phyloP scores from a whole-genome alignment of 495 filamentous ascomycete species.

The Cudoniella acicularis region DNA sequence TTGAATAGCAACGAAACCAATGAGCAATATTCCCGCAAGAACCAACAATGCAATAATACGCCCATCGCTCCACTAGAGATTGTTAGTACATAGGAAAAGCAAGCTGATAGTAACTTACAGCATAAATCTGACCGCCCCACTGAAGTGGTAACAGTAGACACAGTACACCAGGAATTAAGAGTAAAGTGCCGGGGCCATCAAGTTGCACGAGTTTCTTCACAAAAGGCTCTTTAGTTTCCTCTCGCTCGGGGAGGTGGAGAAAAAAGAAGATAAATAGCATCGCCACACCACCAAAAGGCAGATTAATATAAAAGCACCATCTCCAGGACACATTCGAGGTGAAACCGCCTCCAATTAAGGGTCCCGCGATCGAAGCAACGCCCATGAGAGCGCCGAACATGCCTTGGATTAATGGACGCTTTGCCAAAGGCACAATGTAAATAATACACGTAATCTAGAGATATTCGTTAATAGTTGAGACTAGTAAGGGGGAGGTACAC shows the following conservation, averaged over 20 bases:
- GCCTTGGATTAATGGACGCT: slow-evolving; percentile 39
- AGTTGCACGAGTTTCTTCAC: slow-evolving; percentile 15
- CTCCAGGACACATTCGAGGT: slow-evolving; percentile 44
- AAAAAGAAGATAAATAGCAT: slow-evolving; percentile 42
- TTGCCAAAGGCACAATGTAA: slow-evolving; percentile 45
- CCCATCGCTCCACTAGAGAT: slow-evolving; percentile 47
- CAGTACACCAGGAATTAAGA: slow-evolving; percentile 31
- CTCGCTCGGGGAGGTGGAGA: slow-evolving; percentile 41
- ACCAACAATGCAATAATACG: slow-evolving; percentile 13
- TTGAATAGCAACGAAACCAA: slow-evolving; percentile 60
- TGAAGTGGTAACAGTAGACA: slow-evolving; percentile 49
- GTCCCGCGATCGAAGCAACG: slow-evolving; percentile 37
- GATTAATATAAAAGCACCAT: slow-evolving; percentile 65
- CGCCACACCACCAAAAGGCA: slow-evolving; percentile 49
- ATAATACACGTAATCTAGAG: slow-evolving; percentile 42
- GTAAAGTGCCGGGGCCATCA: slow-evolving; percentile 50
- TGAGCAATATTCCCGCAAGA: slow-evolving; percentile 18
- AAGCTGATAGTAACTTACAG: background rate
- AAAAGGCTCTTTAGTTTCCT: background rate
- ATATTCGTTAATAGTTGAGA: no score
- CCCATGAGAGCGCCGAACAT: slow-evolving; percentile 39
- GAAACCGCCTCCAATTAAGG: slow-evolving; percentile 59
- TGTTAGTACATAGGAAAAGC: slow-evolving; percentile 11
- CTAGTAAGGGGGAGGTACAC: slow-evolving; percentile 51
- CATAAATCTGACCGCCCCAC: slow-evolving; percentile 57